Base-by-base conservation (phyloP, 2,329 filamentous ascomycete species). In the Colletotrichum australisinense region DNA sequence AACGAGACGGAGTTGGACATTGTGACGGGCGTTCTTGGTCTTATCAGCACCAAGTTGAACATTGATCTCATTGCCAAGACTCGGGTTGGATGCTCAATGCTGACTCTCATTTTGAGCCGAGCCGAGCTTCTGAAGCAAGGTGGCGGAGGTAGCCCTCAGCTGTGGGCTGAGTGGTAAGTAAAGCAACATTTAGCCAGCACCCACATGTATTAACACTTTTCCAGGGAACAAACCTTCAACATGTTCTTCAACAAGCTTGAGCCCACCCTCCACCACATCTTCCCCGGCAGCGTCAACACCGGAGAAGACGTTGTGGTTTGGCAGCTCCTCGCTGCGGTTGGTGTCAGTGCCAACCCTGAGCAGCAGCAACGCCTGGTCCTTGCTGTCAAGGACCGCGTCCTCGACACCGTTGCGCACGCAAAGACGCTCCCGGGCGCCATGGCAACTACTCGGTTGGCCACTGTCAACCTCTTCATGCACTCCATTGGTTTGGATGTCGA, bases 401-500 rank as follows among this genome's bases (percentile, higher is more conserved):
- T 98, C 90, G 95, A 98, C 81, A 98, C 97, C 0, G 95, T 99
- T 12, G 87, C 90, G 35, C 91, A 97, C 65, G 93, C 94, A 78
- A 98, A 98, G 88, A 96, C 94, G 1, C 87, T 99, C 42, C 96
- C 97, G 22, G 89, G 92, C 19, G 93, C 97, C 70, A 94, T 98
- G 91, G 92, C 94, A 14, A 91, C 91, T 73, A 92, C 94, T 80
- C 92, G 96, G 73, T 87, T 98, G 71, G 93, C 93, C 72, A 98
- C 98, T 80, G 97, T 99, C 77, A 99, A 99, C 81, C 86, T 99
- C 69, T 99, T 99, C 83, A 98, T 99, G 95, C 93, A 95, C 79
- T 97, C 96, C 69, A 98, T 99, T 83, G 97, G 97, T n/a, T 88
- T 99, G 81, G 97, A 99, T 85, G 97, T 99, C 63, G 97, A 98